Evolutionary conservation across 2,329 filamentous ascomycete species (phyloP).

Genomic region (Ophiocordyceps unilateralis): DNA sequence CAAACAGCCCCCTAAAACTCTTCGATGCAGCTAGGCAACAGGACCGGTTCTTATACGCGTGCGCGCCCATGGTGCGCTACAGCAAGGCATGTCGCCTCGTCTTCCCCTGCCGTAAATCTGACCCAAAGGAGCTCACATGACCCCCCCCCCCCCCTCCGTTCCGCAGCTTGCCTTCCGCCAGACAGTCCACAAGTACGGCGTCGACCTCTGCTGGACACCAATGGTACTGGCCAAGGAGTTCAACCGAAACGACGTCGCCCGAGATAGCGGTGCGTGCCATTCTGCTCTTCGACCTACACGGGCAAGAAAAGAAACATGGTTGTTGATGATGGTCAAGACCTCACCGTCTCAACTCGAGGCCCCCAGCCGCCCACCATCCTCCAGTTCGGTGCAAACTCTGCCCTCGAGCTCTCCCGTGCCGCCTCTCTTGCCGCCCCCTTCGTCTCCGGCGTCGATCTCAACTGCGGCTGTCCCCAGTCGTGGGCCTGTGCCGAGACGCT

Average conservation of each 20-base stretch:
- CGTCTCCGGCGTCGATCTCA: slow-evolving; percentile 49
- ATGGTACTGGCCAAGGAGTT: slow-evolving; percentile 58
- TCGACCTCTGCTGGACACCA: slow-evolving; percentile 53
- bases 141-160: too few species aligned
- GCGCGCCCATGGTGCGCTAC: slow-evolving; percentile 53
- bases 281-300: not conserved
- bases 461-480: slow-evolving; percentile 57
- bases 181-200: slow-evolving; percentile 45
- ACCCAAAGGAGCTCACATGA: not conserved
- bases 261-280: slow-evolving; percentile 34
- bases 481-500: slow-evolving; percentile 54
- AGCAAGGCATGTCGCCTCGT: slow-evolving; percentile 29
- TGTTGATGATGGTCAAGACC: too few species aligned
- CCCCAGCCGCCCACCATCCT: slow-evolving; percentile 43
- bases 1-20: slow-evolving; percentile 35
- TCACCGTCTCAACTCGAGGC: slow-evolving; percentile 38
- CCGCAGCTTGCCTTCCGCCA: slow-evolving; percentile 49
- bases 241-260: slow-evolving; percentile 40
- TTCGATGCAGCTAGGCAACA: slow-evolving; percentile 37
- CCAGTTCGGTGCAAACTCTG: slow-evolving; percentile 48
- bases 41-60: slow-evolving; percentile 37
- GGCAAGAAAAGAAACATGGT: not conserved
- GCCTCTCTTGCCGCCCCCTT: slow-evolving; percentile 43
- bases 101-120: not conserved
- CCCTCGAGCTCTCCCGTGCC: slow-evolving; percentile 44